A percentile compares a stretch with the other conserved stretches of the same genome.
phyloP scores from a whole-genome alignment of 441 rosid genomes.

The Bruguiera hainesii region DNA sequence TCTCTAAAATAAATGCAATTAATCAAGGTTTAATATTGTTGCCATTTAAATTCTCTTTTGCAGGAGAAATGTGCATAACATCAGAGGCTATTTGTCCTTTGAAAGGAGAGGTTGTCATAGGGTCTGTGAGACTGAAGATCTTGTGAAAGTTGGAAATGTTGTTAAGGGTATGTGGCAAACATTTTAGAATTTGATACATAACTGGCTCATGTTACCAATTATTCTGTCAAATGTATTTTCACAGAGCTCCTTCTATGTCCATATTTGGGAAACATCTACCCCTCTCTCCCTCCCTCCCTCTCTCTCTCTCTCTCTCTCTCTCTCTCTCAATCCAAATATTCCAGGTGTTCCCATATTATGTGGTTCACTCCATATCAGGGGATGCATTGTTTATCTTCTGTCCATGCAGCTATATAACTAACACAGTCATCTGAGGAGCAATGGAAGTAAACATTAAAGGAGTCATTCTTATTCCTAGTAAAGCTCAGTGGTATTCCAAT shows the following conservation, averaged over 20 bases:
- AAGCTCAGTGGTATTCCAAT: conserved; percentile 76
- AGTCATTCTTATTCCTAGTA: conserved; percentile 82
- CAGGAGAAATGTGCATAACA: conserved; percentile 65
- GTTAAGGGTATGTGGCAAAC: conserved; percentile 58
- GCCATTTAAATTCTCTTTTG: conserved; percentile 16
- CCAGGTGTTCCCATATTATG: conserved; percentile 92
- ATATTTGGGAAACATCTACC: conserved; percentile 14
- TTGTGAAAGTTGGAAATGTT: conserved; percentile 80
- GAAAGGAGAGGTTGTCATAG: conserved; percentile 87
- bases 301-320: conserved; percentile 14
- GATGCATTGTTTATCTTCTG: conserved; percentile 84
- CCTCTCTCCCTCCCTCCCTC: conserved; percentile 7
- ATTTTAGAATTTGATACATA: neutral
- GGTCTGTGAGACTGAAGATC: conserved; percentile 96
- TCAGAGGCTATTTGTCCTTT: conserved; percentile 73
- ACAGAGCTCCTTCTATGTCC: conserved; percentile 13
- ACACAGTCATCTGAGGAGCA: conserved; percentile 89
- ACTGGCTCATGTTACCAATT: neutral
- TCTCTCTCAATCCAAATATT: neutral
- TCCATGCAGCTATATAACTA: conserved; percentile 84
- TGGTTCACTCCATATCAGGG: conserved; percentile 82
- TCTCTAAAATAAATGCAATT: conserved; percentile 14
- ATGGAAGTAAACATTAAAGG: conserved; percentile 86
- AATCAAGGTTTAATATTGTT: conserved; percentile 14
- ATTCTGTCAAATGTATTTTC: neutral